Percentiles rank a stretch among this genome's conserved stretches.
These are phyloP conservation scores for Brassica balearica DNA, from an alignment of 441 rosid genomes.

Conservation along the genomic window DNA sequence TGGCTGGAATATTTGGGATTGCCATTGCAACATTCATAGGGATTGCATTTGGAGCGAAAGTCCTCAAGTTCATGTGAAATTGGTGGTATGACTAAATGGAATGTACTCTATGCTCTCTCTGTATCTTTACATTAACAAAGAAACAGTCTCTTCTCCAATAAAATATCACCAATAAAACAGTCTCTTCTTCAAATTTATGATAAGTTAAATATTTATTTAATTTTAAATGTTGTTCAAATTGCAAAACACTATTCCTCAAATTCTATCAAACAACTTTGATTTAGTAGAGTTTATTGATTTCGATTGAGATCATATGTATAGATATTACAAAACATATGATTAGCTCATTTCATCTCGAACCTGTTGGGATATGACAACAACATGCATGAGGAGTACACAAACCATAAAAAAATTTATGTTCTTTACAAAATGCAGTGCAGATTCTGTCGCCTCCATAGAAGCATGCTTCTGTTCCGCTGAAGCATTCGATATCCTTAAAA, in stretches of 20 bases:
- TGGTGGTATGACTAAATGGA: constrained; percentile 6
- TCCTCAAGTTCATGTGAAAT: constrained; percentile 61
- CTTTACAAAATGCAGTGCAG: neutral
- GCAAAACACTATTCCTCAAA: too few species aligned
- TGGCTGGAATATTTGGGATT: constrained; percentile 83
- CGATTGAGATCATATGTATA: neutral
- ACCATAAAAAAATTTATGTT: neutral
- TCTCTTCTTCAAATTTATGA: too few species aligned
- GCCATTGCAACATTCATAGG: constrained; percentile 89
- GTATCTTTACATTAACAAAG: neutral
- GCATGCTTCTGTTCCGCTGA: neutral
- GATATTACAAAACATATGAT: neutral
- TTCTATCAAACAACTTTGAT: neutral
- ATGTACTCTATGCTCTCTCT: neutral
- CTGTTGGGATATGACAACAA: neutral
- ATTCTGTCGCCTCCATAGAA: neutral
- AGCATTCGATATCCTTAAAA: neutral
- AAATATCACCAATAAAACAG: neutral
- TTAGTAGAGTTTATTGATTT: too few species aligned
- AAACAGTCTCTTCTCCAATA: neutral
- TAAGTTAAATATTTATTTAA: too few species aligned
- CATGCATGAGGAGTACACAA: neutral
- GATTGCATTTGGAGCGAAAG: constrained; percentile 59
- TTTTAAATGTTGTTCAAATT: too few species aligned
- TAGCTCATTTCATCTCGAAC: neutral